Conservation (phyloP, 2,329 filamentous ascomycete genomes). For the Penicillium hordei region DNA sequence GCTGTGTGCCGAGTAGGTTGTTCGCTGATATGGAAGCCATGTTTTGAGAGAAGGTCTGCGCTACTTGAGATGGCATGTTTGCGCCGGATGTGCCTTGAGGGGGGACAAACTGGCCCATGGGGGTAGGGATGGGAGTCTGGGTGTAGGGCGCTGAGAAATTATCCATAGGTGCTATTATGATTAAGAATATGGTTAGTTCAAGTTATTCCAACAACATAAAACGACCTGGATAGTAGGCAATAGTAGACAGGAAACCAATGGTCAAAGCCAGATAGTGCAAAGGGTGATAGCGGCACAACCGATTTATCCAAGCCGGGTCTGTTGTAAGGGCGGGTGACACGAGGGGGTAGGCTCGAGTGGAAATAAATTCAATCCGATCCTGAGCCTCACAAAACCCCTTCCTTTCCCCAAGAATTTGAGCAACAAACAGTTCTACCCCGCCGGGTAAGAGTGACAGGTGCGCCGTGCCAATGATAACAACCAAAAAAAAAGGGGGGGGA, state of each 20-base stretch:
- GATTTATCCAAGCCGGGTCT: conserved; percentile 6
- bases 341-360: neutral
- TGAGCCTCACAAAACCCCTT: conserved; percentile 6
- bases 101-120: conserved; percentile 30
- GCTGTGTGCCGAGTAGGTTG: conserved; percentile 34
- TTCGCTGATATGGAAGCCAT: conserved; percentile 39
- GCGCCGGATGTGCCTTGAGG: conserved; percentile 31
- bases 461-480: conserved; percentile 14
- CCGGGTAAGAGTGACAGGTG: conserved; percentile 10
- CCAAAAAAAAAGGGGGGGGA: conserved; percentile 3
- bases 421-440: conserved; percentile 8
- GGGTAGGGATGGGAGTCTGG: conserved; percentile 34
- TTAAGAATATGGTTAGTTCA: conserved; percentile 17
- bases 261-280: conserved; percentile 8
- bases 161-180: conserved; percentile 32
- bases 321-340: conserved; percentile 2
- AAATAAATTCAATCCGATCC: conserved; percentile 2
- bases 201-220: conserved; percentile 11
- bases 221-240: neutral
- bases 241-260: conserved; percentile 4
- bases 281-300: conserved; percentile 6
- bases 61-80: conserved; percentile 33
- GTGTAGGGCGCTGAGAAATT: conserved; percentile 38
- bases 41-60: conserved; percentile 36
- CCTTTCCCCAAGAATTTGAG: neutral